Evolutionary conservation across 495 filamentous ascomycete genomes (phyloP), one percentile per base, ranked within the genome.

Genomic region (Talaromyces borbonicus): DNA sequence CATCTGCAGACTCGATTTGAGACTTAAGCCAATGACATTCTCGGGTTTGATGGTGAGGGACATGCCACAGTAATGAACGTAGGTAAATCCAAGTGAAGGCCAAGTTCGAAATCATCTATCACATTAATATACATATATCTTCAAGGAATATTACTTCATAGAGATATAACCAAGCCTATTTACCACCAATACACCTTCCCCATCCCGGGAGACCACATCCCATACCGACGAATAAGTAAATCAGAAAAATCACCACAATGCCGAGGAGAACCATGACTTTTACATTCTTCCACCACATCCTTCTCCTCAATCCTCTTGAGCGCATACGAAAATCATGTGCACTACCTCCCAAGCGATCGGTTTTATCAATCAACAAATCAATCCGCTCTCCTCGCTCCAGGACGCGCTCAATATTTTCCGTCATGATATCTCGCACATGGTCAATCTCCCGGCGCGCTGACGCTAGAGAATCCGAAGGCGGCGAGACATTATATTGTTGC

Each of bases 211-310:
- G 55, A 12, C 83, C 83, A 69, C 83, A 87, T 4, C 81, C 83
- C 62, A 84, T 77, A 0, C 83, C 83, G 9, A 87, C 72, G 52
- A 86, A 79, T 14, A 87, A 58, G 60, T 87, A 87, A 4, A 97
- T 53, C 66, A 99, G 77, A 63, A 99, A 84, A 11, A 88, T 62
- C 27, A 93, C 61, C 32, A 97, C 92, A 38, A 96, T 54, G 2
- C 72, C 78, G 53, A 99, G 63, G 55, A 99, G 60, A 27, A 79
- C 79, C 89, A 97, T 96, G 57, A 89, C 52, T 65, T 93, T 92
- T 15, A 90, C 75, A 68, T 98, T 98, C 82, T 98, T 98, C 90
- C 90, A 99, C 92, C 92, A 99, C 93, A 97, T 97, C 56, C 79
- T 71, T 62, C 92, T 72, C 69, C 90, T 84, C 61, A 99, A 60